A percentile compares a stretch with the other conserved stretches of the same genome.
phyloP scores from a whole-genome alignment of 1,284 basidiomycete species.

The Fomitopsis schrenkii region DNA sequence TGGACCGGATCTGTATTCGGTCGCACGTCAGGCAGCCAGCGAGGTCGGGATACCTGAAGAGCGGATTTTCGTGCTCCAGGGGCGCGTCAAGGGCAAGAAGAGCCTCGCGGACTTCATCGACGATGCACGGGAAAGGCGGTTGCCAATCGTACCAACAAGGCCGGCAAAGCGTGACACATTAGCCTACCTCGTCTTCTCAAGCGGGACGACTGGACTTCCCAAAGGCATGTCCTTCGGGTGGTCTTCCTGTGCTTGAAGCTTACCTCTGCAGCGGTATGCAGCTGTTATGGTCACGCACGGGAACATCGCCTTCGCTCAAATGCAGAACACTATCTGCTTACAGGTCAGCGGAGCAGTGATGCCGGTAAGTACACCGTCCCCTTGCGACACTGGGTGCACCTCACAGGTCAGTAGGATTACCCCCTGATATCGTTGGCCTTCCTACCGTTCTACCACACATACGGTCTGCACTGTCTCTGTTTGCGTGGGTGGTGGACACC shows the following conservation, averaged over 20 bases:
- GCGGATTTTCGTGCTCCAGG: constrained; percentile 53
- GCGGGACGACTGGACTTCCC: constrained; percentile 72
- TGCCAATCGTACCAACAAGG: constrained; percentile 39
- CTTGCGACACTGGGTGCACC: not conserved
- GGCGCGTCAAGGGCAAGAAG: constrained; percentile 32
- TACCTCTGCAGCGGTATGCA: constrained; percentile 21
- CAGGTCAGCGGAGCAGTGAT: constrained; percentile 13
- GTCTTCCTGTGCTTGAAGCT: not conserved
- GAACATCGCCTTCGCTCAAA: constrained; percentile 51
- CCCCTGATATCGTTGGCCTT: constrained; percentile 46
- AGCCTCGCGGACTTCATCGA: constrained; percentile 46
- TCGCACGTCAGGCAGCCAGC: constrained; percentile 46
- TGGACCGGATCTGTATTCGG: constrained; percentile 45
- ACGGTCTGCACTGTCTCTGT: constrained; percentile 51
- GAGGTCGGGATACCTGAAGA: constrained; percentile 46
- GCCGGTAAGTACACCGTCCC: not conserved
- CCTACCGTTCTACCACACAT: constrained; percentile 68
- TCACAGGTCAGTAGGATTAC: constrained; percentile 2
- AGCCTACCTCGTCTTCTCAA: constrained; percentile 73
- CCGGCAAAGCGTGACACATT: constrained; percentile 52
- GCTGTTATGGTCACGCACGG: constrained; percentile 76
- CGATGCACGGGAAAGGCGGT: constrained; percentile 30
- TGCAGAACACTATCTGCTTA: constrained; percentile 35
- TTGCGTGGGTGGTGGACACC: constrained; percentile 46
- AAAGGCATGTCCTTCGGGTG: constrained; percentile 47